Evolutionary conservation across 2,329 filamentous ascomycete species (phyloP).

Genomic region (Cyphellophora attinorum): DNA sequence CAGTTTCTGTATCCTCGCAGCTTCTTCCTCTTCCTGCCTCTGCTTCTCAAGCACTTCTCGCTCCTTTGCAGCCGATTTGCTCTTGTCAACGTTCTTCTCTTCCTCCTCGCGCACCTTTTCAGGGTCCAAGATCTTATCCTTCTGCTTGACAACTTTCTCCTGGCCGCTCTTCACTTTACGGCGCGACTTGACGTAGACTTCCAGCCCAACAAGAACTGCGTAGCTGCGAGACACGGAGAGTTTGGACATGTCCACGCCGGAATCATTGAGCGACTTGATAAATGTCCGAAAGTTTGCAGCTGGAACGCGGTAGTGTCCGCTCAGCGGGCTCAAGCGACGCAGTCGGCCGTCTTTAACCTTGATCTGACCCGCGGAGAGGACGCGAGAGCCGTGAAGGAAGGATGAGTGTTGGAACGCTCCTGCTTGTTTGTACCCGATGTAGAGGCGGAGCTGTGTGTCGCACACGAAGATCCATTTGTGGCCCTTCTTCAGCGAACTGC

Average conservation of each 20-base stretch:
- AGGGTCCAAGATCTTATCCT: slow-evolving; percentile 53
- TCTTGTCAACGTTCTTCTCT: slow-evolving; percentile 47
- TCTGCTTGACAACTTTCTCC: slow-evolving; percentile 41
- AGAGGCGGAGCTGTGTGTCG: slow-evolving; percentile 69
- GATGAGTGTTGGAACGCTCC: slow-evolving; percentile 87
- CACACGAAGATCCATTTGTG: slow-evolving; percentile 90
- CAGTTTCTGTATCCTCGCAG: not conserved
- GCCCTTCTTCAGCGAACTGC: slow-evolving; percentile 64
- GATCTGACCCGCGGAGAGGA: slow-evolving; percentile 74
- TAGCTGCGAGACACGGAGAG: slow-evolving; percentile 76
- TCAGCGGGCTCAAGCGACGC: slow-evolving; percentile 57
- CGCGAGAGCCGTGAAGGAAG: slow-evolving; percentile 73
- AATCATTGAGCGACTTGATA: slow-evolving; percentile 60
- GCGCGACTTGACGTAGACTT: slow-evolving; percentile 65
- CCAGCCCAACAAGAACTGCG: slow-evolving; percentile 70
- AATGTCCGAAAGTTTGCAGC: slow-evolving; percentile 76
- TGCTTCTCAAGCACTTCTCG: slow-evolving; percentile 36
- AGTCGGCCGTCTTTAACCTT: slow-evolving; percentile 74
- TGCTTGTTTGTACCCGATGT: slow-evolving; percentile 81
- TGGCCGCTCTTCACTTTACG: slow-evolving; percentile 50
- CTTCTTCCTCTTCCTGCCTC: slow-evolving; percentile 6
- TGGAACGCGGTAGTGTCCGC: slow-evolving; percentile 39
- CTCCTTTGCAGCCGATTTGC: slow-evolving; percentile 51
- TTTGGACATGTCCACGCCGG: slow-evolving; percentile 67
- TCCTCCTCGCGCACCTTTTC: slow-evolving; percentile 43